phyloP scores from a whole-genome alignment of 2,329 filamentous ascomycete species.

The Colletotrichum coccodes region DNA sequence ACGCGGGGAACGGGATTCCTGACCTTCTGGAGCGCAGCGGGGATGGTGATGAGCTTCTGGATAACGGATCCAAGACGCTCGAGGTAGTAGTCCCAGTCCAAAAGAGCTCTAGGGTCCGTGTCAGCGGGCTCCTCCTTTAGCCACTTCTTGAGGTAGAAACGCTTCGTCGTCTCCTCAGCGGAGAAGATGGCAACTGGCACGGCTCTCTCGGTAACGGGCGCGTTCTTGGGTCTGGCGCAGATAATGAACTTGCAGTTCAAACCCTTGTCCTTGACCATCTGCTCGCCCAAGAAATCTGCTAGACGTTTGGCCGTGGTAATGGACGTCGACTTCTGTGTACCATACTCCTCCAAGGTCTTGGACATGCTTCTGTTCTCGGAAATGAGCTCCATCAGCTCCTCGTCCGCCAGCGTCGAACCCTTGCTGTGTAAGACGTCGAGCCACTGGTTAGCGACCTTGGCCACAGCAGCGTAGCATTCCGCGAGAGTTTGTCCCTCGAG shows the following conservation, averaged over 20 bases:
- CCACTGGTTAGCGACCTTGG: constrained; percentile 96
- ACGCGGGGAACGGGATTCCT: constrained; percentile 94
- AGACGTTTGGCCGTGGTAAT: constrained; percentile 96
- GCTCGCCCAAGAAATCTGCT: constrained; percentile 95
- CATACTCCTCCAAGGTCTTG: constrained; percentile 97
- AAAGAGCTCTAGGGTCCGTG: constrained; percentile 87
- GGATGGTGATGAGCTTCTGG: constrained; percentile 98
- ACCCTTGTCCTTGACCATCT: constrained; percentile 99
- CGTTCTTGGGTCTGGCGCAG: constrained; percentile 84
- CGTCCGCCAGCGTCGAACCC: constrained; percentile 89
- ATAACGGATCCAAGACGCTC: constrained; percentile 97
- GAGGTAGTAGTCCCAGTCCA: constrained; percentile 98
- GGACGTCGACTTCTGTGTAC: constrained; percentile 95
- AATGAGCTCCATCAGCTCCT: constrained; percentile 99
- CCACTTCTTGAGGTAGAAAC: constrained; percentile 93
- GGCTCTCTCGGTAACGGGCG: constrained; percentile 93
- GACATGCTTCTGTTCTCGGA: constrained; percentile 99
- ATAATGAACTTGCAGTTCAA: constrained; percentile 99
- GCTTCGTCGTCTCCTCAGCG: constrained; percentile 87
- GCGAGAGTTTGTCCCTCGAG: constrained; percentile 87
- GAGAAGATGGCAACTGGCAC: constrained; percentile 98
- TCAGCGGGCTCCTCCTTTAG: constrained; percentile 90
- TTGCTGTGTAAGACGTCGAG: constrained; percentile 92
- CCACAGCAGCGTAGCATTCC: constrained; percentile 91
- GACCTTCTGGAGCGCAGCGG: constrained; percentile 93